Base-by-base conservation (phyloP, 2,329 filamentous ascomycete species). In the Trichoderma afroharzianum region DNA sequence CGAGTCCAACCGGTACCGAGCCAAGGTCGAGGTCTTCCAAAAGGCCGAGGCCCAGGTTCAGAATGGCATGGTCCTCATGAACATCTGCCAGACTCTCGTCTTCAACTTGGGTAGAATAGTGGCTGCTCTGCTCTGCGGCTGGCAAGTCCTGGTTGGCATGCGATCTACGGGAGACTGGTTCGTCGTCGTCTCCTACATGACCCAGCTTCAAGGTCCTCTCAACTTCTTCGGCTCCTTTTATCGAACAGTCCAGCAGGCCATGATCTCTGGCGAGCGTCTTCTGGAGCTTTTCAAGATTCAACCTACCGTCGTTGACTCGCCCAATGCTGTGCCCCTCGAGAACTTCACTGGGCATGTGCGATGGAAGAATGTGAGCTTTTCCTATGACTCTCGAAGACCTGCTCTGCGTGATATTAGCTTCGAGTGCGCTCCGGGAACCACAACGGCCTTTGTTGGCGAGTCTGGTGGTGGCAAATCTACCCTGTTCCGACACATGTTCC, bases 381-480 rank as follows among this genome's bases (percentile, higher is more conserved):
- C 93, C 39, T 99, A 99, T 78, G 94, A 98, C 80, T 85, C 88
- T 69, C 92, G 94, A 68, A 95, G 94, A 79, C 91, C 94, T 7
- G 96, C 96, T 1, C 83, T 99, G 73, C 90, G 92, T 74, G 91
- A 94, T 59, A 86, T 99, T 63, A 91, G 88, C 74, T 98, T 99
- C 81, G 91, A 92, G 74, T 98, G 95, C 80, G 84, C 85, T 21
- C 95, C 96, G 2, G 96, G 96, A 67, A 98, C 94, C 1, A 98
- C 95, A 0, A 99, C 95, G 6, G 96, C 96, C 0, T 91, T 99
- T 74, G 96, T 99, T 21, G 96, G 96, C 74, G 95, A 98, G 81
- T 98, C 95, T 36, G 96, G 96, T 59, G 96, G 96, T 72, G 96
- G 96, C 75, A 99, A 99, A 81, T 98, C 95, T 3, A 99, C 96